Evolutionary conservation across 164 flowering plant genomes (phyloP), one percentile per base, ranked within the genome.

Genomic region (Vitis labrusca): DNA sequence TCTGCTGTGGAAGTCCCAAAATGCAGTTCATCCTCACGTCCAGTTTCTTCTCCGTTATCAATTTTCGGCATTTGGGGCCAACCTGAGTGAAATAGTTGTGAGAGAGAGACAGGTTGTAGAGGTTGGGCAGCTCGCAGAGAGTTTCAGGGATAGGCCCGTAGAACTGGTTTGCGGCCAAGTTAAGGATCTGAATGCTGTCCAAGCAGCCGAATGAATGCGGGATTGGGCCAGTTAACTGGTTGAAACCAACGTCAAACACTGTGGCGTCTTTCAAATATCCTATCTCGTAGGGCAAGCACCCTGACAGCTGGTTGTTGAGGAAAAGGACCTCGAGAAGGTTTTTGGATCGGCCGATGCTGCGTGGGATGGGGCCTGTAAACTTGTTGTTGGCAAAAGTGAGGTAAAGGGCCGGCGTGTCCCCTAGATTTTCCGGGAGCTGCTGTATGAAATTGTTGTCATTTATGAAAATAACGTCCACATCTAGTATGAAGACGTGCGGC

Each of bases 211-310:
- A 78, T 2, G 89, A 81, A 23, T 51, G 56, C 3, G 89, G 89
- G 9, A 85, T 73, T 9, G 85, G 86, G 3, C 87, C 89, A 3
- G 79, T 75, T 55, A 85, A 27, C 11, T 9, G 49, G 70, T 84
- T 84, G 9, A 4, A 15, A 56, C 85, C 66, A 9, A 67, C 84
- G 32, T 85, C 89, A 29, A 85, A 82, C 3, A 85, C 65, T 0
- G 74, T 77, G 11, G 77, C n/a, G 10, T 64, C 12, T 0, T 50
- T 59, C 61, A 85, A 59, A 2, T 61, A 32, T 9, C 87, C 89
- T 10, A 85, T 77, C 64, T 82, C 78, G 58, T 79, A 77, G 3
- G 89, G 89, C 19, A 85, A 58, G 69, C 89, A 85, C 10, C 87
- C 84, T 2, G 74, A 7, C 2, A 84, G 71, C 65, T 64, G 30